These are phyloP conservation scores for Crithidia fasciculata DNA, from an alignment of 208 protist genomes.

Conservation along the genomic window DNA sequence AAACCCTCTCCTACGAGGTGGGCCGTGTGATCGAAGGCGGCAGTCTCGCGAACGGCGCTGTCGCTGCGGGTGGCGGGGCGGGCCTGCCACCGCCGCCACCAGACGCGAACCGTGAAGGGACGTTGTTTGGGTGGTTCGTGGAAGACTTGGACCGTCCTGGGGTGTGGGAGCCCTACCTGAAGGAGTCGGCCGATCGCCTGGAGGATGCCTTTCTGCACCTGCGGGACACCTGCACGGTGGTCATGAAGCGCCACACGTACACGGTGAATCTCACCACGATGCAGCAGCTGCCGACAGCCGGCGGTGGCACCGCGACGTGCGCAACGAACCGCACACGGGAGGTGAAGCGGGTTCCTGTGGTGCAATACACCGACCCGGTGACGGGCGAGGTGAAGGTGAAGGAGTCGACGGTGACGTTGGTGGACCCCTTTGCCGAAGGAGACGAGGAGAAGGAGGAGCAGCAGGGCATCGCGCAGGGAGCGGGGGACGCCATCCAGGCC, in stretches of 20 bases:
- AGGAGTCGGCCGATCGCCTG: constrained; percentile 54
- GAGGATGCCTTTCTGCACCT: constrained; percentile 58
- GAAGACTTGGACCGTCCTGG: constrained; percentile 60
- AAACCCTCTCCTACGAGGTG: constrained; percentile 35
- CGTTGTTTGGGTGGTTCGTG: constrained; percentile 69
- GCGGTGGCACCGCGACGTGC: neutral
- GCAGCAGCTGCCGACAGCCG: constrained; percentile 42
- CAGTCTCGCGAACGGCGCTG: neutral
- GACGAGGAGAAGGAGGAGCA: constrained; percentile 14
- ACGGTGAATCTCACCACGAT: constrained; percentile 64
- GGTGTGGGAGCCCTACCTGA: constrained; percentile 65
- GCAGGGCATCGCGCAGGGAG: constrained; percentile 16
- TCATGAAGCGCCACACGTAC: constrained; percentile 64
- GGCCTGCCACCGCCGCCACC: constrained; percentile 19
- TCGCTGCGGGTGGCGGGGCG: neutral
- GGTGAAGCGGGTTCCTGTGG: constrained; percentile 54
- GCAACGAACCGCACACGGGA: constrained; percentile 34
- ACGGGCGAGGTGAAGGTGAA: constrained; percentile 31
- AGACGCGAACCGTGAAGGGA: constrained; percentile 9
- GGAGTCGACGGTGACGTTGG: constrained; percentile 21
- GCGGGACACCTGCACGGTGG: constrained; percentile 45
- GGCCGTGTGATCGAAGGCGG: constrained; percentile 27
- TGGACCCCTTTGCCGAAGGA: constrained; percentile 55
- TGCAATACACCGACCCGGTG: constrained; percentile 34
- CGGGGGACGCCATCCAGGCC: constrained; percentile 2